phyloP scores from a whole-genome alignment of 2,329 filamentous ascomycete species.

The Fusarium sp. region DNA sequence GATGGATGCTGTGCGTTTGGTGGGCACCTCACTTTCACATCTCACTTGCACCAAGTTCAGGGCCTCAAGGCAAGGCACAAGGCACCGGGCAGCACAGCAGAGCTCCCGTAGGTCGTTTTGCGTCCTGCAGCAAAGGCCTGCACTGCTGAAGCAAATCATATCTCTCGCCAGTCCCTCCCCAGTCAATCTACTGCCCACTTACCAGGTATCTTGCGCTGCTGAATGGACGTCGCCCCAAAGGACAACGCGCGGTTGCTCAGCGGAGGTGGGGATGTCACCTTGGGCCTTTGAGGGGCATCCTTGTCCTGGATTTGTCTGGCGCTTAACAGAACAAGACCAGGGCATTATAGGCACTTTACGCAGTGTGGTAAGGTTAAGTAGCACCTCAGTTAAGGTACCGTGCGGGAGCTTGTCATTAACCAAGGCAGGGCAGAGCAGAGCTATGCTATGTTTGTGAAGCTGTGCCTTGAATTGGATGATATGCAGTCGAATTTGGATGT shows the following conservation, averaged over 20 bases:
- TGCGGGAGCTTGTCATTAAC: slow-evolving; percentile 11
- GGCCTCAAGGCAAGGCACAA: slow-evolving; percentile 43
- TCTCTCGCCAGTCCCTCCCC: slow-evolving; percentile 38
- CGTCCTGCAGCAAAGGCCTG: slow-evolving; percentile 27
- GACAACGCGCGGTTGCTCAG: slow-evolving; percentile 46
- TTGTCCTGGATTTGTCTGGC: slow-evolving; percentile 36
- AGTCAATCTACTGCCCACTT: slow-evolving; percentile 40
- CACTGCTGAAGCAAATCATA: slow-evolving; percentile 41
- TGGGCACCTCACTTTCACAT: slow-evolving; percentile 1
- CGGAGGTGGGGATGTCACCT: slow-evolving; percentile 45
- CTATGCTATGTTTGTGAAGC: slow-evolving; percentile 34
- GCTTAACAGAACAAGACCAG: slow-evolving; percentile 38
- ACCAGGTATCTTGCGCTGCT: slow-evolving; percentile 34
- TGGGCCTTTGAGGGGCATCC: slow-evolving; percentile 36
- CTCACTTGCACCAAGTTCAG: slow-evolving; percentile 15
- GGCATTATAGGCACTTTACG: slow-evolving; percentile 10
- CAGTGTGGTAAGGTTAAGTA: slow-evolving; percentile 2
- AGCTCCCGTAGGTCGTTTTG: slow-evolving; percentile 8
- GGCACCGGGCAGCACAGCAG: slow-evolving; percentile 16
- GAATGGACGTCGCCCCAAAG: slow-evolving; percentile 44
- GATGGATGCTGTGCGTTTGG: slow-evolving; percentile 18
- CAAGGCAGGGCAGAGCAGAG: slow-evolving; percentile 10
- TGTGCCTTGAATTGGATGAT: slow-evolving; percentile 43
- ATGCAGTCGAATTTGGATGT: slow-evolving; percentile 40
- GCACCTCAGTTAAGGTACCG: slow-evolving; percentile 11